Conservation (phyloP, 75 land plant species). For the Larix kaempferi region DNA sequence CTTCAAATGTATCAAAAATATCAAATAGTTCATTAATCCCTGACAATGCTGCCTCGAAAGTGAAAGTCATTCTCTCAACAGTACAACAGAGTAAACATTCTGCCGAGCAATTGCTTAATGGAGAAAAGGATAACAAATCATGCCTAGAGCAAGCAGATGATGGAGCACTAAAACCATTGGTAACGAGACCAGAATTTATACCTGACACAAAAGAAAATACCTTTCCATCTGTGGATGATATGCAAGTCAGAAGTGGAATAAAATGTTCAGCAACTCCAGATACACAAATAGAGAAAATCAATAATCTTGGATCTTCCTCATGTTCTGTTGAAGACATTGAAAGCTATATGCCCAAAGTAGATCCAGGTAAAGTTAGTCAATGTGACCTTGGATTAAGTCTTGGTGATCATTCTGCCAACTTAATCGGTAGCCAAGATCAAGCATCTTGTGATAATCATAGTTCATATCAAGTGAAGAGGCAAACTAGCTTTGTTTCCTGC, state of each 20-base stretch:
- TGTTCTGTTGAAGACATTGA: background rate
- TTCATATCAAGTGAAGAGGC: background rate
- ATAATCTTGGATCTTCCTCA: background rate
- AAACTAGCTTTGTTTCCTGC: background rate
- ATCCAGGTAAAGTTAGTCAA: background rate
- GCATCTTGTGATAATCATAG: background rate
- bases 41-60: constrained; percentile 27
- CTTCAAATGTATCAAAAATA: background rate
- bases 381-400: background rate
- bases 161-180: background rate
- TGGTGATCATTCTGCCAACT: background rate
- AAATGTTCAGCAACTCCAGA: background rate
- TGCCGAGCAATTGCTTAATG: background rate
- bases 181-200: background rate
- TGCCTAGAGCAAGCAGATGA: background rate
- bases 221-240: background rate
- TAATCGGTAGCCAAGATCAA: background rate
- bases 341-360: background rate
- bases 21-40: background rate
- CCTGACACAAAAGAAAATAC: background rate
- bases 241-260: background rate
- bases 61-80: constrained; percentile 58
- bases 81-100: constrained; percentile 3
- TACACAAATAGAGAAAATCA: background rate
- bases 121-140: background rate